Conservation (phyloP, 2,329 filamentous ascomycete species). For the Arthroderma sp. region DNA sequence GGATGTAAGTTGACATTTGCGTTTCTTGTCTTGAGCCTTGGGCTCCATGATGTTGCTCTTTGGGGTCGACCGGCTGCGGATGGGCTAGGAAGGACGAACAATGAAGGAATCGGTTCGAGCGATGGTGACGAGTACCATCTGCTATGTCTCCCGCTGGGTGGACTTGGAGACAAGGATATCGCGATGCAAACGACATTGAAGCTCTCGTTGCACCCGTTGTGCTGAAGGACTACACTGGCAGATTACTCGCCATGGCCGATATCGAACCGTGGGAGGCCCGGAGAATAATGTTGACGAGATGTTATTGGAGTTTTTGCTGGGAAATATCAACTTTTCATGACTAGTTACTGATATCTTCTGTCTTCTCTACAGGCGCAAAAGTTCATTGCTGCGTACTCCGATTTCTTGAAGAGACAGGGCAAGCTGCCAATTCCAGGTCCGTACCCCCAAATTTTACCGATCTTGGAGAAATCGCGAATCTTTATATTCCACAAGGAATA, state of each 20-base stretch:
- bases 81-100: too few species aligned
- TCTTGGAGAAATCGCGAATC: constrained; percentile 9
- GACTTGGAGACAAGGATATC: too few species aligned
- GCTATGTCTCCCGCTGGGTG: too few species aligned
- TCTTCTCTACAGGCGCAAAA: constrained; percentile 43
- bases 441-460: constrained; percentile 20
- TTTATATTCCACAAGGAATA: constrained; percentile 9
- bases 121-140: too few species aligned
- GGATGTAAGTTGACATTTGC: constrained; percentile 36
- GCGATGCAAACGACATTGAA: too few species aligned
- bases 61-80: not conserved
- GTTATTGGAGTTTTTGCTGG: too few species aligned
- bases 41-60: not conserved
- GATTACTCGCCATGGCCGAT: too few species aligned
- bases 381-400: constrained; percentile 55
- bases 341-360: constrained; percentile 4
- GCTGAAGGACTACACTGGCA: too few species aligned
- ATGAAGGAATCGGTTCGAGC: too few species aligned
- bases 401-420: constrained; percentile 58
- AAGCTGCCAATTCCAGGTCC: constrained; percentile 57
- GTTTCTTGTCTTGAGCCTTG: not conserved
- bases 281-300: too few species aligned
- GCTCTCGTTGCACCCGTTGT: too few species aligned
- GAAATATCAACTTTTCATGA: not conserved
- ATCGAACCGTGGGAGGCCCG: too few species aligned